Evolutionary conservation across 768 basidiomycete species (phyloP).

Genomic region (Flagelloscypha sp.): DNA sequence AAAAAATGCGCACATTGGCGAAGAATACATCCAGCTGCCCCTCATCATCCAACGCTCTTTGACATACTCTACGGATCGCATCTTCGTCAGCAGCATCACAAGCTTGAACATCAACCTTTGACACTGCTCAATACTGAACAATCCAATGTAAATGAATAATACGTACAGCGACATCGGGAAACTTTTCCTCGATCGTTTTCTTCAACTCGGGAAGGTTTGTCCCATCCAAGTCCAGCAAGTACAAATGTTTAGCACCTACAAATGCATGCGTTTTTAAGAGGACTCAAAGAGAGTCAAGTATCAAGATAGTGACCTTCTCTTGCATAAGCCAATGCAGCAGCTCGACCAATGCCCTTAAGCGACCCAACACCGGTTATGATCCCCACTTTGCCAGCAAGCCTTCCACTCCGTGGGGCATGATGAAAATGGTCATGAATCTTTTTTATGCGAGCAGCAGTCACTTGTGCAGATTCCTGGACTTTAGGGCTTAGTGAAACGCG

Average conservation of each 20-base stretch:
- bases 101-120: slow-evolving; percentile 64
- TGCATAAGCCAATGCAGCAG: slow-evolving; percentile 3
- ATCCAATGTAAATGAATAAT: neutral
- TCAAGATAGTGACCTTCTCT: slow-evolving; percentile 3
- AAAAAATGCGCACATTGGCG: slow-evolving; percentile 61
- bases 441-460: slow-evolving; percentile 57
- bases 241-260: slow-evolving; percentile 55
- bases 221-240: slow-evolving; percentile 53
- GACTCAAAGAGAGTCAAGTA: slow-evolving; percentile 4
- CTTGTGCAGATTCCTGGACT: slow-evolving; percentile 46
- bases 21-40: slow-evolving; percentile 91
- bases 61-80: slow-evolving; percentile 60
- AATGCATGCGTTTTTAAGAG: slow-evolving; percentile 59
- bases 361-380: slow-evolving; percentile 87
- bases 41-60: slow-evolving; percentile 69
- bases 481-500: no score
- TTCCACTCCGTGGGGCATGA: slow-evolving; percentile 39
- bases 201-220: slow-evolving; percentile 66
- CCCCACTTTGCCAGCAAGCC: slow-evolving; percentile 72
- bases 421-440: slow-evolving; percentile 63
- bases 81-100: slow-evolving; percentile 80
- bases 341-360: slow-evolving; percentile 82
- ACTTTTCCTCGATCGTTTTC: slow-evolving; percentile 53
- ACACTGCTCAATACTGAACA: slow-evolving; percentile 1
- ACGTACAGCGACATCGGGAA: slow-evolving; percentile 72